A percentile compares a stretch with the other conserved stretches of the same genome.
These are phyloP conservation scores for Orobanche coerulescens DNA, from an alignment of 257 asterid species.

Conservation along the genomic window DNA sequence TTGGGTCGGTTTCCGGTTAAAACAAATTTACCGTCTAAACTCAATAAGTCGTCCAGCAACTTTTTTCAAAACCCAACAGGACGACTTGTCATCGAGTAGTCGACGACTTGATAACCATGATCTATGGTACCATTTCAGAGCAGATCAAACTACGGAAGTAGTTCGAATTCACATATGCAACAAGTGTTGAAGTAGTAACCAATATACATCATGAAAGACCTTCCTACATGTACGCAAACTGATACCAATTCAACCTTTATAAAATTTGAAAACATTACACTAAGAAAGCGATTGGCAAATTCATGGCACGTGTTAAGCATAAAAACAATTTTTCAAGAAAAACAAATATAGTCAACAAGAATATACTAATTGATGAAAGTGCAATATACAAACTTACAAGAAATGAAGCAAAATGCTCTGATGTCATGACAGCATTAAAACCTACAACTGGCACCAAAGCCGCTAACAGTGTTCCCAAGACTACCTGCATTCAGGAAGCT, in stretches of 20 bases:
- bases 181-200: conserved; percentile 4
- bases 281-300: neutral
- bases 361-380: conserved; percentile 1
- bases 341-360: conserved; percentile 1
- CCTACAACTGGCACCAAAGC: conserved; percentile 98
- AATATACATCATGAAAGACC: neutral
- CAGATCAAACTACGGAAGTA: conserved; percentile 3
- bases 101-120: no score
- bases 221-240: neutral
- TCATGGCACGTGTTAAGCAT: neutral
- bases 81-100: no score
- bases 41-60: no score
- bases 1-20: no score
- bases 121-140: no score
- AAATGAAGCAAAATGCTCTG: conserved; percentile 97
- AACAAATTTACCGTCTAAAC: no score
- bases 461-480: conserved; percentile 85
- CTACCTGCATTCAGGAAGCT: conserved; percentile 46
- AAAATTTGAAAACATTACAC: conserved; percentile 8
- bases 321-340: neutral
- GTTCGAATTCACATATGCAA: conserved; percentile 2
- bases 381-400: conserved; percentile 44
- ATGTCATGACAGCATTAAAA: conserved; percentile 95
- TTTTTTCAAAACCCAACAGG: no score
- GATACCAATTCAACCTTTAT: neutral